Evolutionary conservation across 257 asterid genomes (phyloP), one percentile per base, ranked within the genome.

Genomic region (Lycium barbarum): DNA sequence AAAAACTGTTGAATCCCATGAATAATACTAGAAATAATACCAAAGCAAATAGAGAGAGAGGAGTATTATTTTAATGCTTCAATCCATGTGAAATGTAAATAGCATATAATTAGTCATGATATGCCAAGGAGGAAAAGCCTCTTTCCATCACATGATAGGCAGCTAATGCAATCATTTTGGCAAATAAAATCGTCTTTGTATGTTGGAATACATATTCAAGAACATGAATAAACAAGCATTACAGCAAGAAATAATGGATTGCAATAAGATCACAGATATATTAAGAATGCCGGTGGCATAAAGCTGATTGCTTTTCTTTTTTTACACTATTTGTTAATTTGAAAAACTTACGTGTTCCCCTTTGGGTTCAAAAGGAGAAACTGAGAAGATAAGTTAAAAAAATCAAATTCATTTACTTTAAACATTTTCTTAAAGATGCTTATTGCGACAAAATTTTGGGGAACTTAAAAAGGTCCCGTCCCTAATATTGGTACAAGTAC

Each of bases 91-190:
- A 22, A 1, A 26, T 22, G 71, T 22, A 22, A 22, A 65, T 65
- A 26, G 71, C 18, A 65, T 26, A 65, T 65, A 65, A 26, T 68
- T 49, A 12, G 35, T 35, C 13, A 38, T 79, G 72, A 36, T 35
- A 47, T n/a, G 58, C 81, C 62, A 6, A 12, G 70, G 15, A 79
- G 49, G 83, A 66, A 86, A 51, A 83, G 65, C 65, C 40, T 79
- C 14, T 45, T 80, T 14, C 43, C 80, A 20, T 80, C 87, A 87
- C 87, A 87, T 87, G 89, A 70, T 53, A 66, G n/a, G 58, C 43
- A 59, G 62, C 49, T 40, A 57, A 76, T 9, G 51, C 13, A 83
- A 83, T 65, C 80, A 40, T 57, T 33, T 45, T 9, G 38, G 22
- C 18, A 47, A 81, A 55, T 83, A 82, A 82, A 54, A 40, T 35